phyloP scores from a whole-genome alignment of 371 early-diverging fungal genomes.

The Coemansia sp. region DNA sequence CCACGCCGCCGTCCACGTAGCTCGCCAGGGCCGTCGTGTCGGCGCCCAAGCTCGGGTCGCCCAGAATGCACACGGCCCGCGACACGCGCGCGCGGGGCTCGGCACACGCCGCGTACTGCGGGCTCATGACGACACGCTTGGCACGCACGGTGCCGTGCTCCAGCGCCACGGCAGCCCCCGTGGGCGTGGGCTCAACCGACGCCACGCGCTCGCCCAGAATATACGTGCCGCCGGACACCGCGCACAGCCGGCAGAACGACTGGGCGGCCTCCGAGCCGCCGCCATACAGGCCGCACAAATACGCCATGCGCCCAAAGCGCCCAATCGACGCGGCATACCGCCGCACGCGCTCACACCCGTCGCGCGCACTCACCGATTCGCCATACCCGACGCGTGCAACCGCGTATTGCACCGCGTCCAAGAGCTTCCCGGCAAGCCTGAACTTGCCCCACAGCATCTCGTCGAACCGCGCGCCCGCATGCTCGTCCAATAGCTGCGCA shows the following conservation, averaged over 20 bases:
- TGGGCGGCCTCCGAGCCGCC: conserved; percentile 89
- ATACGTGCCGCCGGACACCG: conserved; percentile 89
- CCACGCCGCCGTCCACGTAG: conserved; percentile 11
- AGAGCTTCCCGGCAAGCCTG: conserved; percentile 66
- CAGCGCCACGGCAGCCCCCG: conserved; percentile 8
- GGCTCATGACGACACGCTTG: conserved; percentile 22
- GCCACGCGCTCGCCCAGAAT: conserved; percentile 58
- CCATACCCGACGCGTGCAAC: conserved; percentile 64
- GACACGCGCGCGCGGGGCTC: conserved; percentile 6
- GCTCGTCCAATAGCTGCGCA: background rate
- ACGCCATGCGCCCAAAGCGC: conserved; percentile 81
- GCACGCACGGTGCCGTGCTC: conserved; percentile 14
- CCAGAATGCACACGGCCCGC: conserved; percentile 32
- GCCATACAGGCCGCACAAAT: conserved; percentile 84
- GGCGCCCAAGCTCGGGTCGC: conserved; percentile 27
- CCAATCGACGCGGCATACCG: conserved; percentile 82
- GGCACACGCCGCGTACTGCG: conserved; percentile 11
- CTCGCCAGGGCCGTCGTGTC: conserved; percentile 28
- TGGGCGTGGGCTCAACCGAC: background rate
- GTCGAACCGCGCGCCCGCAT: conserved; percentile 14
- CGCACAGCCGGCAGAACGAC: conserved; percentile 87
- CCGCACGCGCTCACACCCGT: conserved; percentile 67
- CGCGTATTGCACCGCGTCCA: conserved; percentile 68
- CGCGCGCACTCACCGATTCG: conserved; percentile 53
- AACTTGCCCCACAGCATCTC: conserved; percentile 58